Evolutionary conservation across 805 yeast species (phyloP), one percentile per base, ranked within the genome.

Genomic region (Sugiyamaella chiloensis): DNA sequence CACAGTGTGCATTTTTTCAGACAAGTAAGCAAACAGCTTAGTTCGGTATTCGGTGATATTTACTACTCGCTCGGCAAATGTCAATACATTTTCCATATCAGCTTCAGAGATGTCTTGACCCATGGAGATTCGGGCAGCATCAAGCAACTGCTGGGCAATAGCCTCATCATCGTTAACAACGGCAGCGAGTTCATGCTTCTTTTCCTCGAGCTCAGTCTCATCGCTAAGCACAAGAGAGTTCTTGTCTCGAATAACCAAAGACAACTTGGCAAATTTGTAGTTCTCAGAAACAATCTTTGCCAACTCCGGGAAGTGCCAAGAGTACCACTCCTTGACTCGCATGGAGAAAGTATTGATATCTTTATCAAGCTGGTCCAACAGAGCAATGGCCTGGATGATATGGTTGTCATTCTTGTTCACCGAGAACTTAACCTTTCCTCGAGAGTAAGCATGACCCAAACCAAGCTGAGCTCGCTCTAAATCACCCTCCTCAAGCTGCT

Each of bases 351-450:
- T 90, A 77, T 93, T 93, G 71, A 93, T 85, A 68, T 93, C 99
- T 75, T 95, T 95, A 74, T 93, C 99, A 63, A 93, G 82, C 73
- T 93, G 96, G 67, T 95, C 99, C 63, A 93, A 80, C 60, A 91
- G 77, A 43, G 99, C 97, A 74, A 93, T 93, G 45, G 99, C 96
- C 77, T 93, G 99, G 67, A 93, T 93, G 67, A 93, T 93, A 72
- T 93, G 99, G 79, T 93, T 93, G 72, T 93, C 99, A 70, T 93
- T 93, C 79, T 93, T 93, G 73, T 90, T 96, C 49, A 95, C 98
- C 44, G 95, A 85, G 69, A 93, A 93, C 91, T 93, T 93, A 67
- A 93, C 99, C 76, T 93, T 93, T 60, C 97, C 93, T 74, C 99
- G 83, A 51, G 98, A 93, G 76, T 93, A 93, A 61, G 99, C 99